Evolutionary conservation across 2,329 filamentous ascomycete species (phyloP).

Genomic region (Zarea fungicola): DNA sequence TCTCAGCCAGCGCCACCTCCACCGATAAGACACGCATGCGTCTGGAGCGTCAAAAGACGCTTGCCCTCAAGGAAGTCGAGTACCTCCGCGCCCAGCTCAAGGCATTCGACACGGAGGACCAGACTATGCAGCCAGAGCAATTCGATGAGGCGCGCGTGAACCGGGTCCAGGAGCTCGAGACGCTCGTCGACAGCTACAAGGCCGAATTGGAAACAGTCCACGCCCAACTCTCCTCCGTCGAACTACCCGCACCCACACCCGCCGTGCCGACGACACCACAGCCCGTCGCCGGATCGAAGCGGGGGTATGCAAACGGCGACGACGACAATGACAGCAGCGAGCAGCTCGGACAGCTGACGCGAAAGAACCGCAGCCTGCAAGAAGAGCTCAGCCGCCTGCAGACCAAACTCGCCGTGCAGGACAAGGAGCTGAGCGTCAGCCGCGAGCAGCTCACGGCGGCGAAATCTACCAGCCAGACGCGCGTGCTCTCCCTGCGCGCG

Average conservation of each 20-base stretch:
- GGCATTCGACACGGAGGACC: constrained; percentile 81
- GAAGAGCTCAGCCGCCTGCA: constrained; percentile 67
- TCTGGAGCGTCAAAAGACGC: constrained; percentile 75
- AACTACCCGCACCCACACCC: constrained; percentile 42
- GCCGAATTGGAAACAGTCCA: constrained; percentile 71
- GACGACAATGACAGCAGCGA: constrained; percentile 55
- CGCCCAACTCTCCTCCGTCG: constrained; percentile 63
- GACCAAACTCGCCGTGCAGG: constrained; percentile 63
- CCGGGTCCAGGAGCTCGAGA: constrained; percentile 76
- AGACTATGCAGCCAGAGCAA: constrained; percentile 74
- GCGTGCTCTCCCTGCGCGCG: constrained; percentile 79
- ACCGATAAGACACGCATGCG: constrained; percentile 67
- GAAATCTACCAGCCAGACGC: constrained; percentile 65
- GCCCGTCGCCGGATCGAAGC: constrained; percentile 53
- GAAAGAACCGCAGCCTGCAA: constrained; percentile 83
- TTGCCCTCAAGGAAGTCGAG: constrained; percentile 89
- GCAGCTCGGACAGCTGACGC: constrained; percentile 74
- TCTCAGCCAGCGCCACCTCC: constrained; percentile 38
- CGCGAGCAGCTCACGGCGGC: constrained; percentile 66
- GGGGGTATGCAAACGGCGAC: constrained; percentile 52
- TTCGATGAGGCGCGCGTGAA: constrained; percentile 70
- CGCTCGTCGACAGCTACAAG: constrained; percentile 82
- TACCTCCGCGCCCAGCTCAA: constrained; percentile 90
- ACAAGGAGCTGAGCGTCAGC: constrained; percentile 68
- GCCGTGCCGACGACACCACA: constrained; percentile 28